Conservation (phyloP, 768 basidiomycete genomes). For the Russula sp. region DNA sequence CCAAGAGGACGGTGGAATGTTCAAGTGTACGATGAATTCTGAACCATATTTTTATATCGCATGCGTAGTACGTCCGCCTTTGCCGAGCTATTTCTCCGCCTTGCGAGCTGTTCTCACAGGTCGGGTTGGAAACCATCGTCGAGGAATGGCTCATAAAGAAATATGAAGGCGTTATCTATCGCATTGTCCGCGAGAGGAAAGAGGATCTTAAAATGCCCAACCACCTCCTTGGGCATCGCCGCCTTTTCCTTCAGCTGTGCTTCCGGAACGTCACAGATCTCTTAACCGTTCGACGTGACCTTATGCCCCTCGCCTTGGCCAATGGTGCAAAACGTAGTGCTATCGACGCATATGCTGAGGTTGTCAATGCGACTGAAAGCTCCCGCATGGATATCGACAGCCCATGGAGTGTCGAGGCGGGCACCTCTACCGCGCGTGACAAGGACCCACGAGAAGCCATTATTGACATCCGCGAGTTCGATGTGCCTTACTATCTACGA, state of each 20-base stretch:
- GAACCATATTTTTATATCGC: slow-evolving; percentile 94
- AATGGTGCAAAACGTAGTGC: slow-evolving; percentile 92
- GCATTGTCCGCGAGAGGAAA: slow-evolving; percentile 74
- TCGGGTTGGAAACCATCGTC: slow-evolving; percentile 77
- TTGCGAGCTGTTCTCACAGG: slow-evolving; percentile 34
- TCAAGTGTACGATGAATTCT: slow-evolving; percentile 87
- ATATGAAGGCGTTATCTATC: slow-evolving; percentile 80
- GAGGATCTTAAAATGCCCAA: slow-evolving; percentile 95
- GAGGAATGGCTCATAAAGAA: slow-evolving; percentile 95
- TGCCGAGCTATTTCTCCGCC: background rate
- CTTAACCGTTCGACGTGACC: slow-evolving; percentile 75
- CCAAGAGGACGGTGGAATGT: slow-evolving; percentile 92
- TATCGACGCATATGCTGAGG: slow-evolving; percentile 96
- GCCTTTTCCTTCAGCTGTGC: slow-evolving; percentile 79
- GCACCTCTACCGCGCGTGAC: slow-evolving; percentile 41
- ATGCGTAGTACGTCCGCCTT: slow-evolving; percentile 61
- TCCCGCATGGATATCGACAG: slow-evolving; percentile 66
- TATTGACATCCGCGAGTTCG: slow-evolving; percentile 92
- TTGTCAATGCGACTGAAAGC: slow-evolving; percentile 63
- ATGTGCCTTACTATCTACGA: slow-evolving; percentile 94
- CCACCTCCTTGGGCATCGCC: slow-evolving; percentile 90
- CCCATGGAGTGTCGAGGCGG: slow-evolving; percentile 45
- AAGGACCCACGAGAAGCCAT: slow-evolving; percentile 87
- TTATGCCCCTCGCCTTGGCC: slow-evolving; percentile 81
- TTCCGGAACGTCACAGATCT: slow-evolving; percentile 95